Evolutionary conservation across 805 yeast species (phyloP), one percentile per base, ranked within the genome.

Genomic region (Wickerhamiella cacticola): DNA sequence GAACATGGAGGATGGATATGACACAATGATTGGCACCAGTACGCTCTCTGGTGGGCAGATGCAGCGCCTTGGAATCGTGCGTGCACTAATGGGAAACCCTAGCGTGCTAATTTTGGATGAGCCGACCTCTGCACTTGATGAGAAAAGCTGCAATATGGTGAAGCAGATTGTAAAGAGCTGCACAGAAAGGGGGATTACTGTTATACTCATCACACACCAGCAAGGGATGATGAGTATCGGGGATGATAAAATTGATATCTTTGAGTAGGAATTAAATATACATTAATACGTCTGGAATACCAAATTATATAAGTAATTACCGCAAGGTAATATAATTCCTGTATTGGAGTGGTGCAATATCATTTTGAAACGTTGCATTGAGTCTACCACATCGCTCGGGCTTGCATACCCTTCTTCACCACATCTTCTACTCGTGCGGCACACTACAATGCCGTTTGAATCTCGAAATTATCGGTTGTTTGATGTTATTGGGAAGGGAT

Each of bases 41-140:
- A 55, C 75, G 38, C 62, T 89, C 1, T 87, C 96, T 1, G 94
- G 95, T 23, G 98, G 98, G 2, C 97, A 92, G 61, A 70, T 81
- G 7, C 97, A 92, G 60, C 66, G 96, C 48, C 60, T 92, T 1
- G 79, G 92, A 0, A 76, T 92, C 45, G 95, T 89, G 0, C 70
- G 97, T 45, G 92, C 95, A 0, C 53, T 92, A 3, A 50, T 88
- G 3, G 65, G 88, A 31, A 67, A 71, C 18, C 92, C 96, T 0
- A 66, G 67, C 25, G 69, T 92, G 5, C 58, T 77, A 46, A 65
- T 79, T 16, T 63, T 92, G 43, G 98, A 92, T 63, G 98, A 92
- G 60, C 80, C 88, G 55, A 87, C 97, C 0, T 79, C 96, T 0
- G 82, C 95, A 0, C 67, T 92, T 43, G 98, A 92, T 60, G 69